These are phyloP conservation scores for Solanum appendiculatum DNA, from an alignment of 257 asterid genomes.

Conservation along the genomic window DNA sequence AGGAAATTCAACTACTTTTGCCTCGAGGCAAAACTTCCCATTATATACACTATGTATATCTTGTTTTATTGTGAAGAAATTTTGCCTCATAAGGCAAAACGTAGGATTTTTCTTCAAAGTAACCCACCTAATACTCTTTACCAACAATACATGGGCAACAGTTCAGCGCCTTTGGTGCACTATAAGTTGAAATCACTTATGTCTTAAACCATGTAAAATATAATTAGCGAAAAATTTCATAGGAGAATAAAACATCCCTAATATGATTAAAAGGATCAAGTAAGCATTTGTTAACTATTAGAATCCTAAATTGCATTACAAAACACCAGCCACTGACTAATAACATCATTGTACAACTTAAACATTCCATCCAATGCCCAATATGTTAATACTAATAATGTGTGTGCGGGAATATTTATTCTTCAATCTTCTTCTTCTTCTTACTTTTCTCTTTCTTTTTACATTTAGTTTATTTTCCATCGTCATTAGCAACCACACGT, in stretches of 20 bases:
- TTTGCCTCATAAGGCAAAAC: no score
- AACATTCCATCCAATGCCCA: not conserved
- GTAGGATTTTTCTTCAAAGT: not conserved
- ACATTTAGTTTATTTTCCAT: no score
- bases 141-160: not conserved
- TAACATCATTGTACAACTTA: not conserved
- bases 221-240: not conserved
- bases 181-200: not conserved
- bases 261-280: not conserved
- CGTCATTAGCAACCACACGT: no score
- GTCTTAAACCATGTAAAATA: not conserved
- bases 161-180: not conserved
- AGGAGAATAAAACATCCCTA: not conserved
- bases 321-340: not conserved
- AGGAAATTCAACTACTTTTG: no score
- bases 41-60: not conserved
- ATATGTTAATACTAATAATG: not conserved
- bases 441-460: no score
- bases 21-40: not conserved
- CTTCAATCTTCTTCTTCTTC: no score
- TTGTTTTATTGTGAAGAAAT: not conserved
- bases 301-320: not conserved
- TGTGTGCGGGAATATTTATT: not conserved
- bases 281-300: not conserved
- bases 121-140: not conserved